phyloP scores from a whole-genome alignment of 2,329 filamentous ascomycete species.

The Colletotrichum gloeosporioides region DNA sequence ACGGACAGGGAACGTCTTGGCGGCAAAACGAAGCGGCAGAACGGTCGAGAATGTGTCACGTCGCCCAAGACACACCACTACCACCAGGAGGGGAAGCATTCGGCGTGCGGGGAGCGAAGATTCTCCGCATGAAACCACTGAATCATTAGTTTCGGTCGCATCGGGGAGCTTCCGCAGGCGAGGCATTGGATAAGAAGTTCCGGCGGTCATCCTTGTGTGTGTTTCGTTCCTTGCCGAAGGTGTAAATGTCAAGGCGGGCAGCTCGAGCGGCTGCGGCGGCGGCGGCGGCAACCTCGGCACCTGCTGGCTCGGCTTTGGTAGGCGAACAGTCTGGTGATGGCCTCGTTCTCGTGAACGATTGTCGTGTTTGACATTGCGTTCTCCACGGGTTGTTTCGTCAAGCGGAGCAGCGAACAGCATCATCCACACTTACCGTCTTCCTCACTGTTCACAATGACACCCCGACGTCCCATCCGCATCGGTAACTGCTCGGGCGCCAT shows the following conservation, averaged over 20 bases:
- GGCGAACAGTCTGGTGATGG: background rate
- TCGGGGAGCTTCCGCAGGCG: background rate
- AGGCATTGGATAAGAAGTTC: background rate
- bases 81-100: background rate
- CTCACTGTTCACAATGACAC: background rate
- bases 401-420: background rate
- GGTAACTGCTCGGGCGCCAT: conserved; percentile 35
- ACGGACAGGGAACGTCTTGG: background rate
- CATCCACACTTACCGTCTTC: background rate
- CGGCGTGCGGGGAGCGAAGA: background rate
- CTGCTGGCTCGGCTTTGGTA: background rate
- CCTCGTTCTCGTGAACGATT: background rate
- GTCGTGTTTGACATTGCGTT: background rate
- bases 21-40: background rate
- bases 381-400: background rate
- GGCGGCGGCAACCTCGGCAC: background rate
- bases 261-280: background rate
- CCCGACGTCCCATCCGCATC: conserved; percentile 35
- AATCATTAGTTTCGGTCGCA: background rate
- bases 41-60: background rate
- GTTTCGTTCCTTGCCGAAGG: background rate
- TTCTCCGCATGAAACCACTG: conserved; percentile 2
- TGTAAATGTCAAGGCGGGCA: background rate
- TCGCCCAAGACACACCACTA: background rate
- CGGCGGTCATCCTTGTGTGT: conserved; percentile 1